These are phyloP conservation scores for Botrytis pseudocinerea DNA, from an alignment of 2,329 filamentous ascomycete species.

Conservation along the genomic window DNA sequence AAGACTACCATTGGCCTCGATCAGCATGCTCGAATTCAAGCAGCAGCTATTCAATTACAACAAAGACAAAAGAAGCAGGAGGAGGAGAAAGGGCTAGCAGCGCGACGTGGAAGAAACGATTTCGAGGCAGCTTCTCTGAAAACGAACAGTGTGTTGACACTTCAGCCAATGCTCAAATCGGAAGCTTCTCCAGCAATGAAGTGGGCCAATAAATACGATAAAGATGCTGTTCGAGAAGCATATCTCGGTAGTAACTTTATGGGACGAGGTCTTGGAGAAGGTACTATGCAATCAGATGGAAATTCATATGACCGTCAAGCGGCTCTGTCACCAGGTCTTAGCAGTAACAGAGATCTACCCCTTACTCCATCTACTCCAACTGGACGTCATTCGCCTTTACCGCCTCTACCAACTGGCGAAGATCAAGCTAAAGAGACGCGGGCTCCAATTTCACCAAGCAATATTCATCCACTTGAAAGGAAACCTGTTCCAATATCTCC, in stretches of 20 bases:
- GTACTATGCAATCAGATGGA: conserved; percentile 48
- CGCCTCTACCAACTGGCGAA: conserved; percentile 26
- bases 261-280: conserved; percentile 62
- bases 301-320: conserved; percentile 32
- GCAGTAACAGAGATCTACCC: conserved; percentile 35
- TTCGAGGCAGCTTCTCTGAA: conserved; percentile 62
- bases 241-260: conserved; percentile 75
- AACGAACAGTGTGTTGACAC: conserved; percentile 85
- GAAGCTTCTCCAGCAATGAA: conserved; percentile 94
- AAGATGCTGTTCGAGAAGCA: conserved; percentile 79
- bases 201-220: conserved; percentile 95
- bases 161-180: conserved; percentile 79
- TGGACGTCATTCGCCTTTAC: conserved; percentile 26
- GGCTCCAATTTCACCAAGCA: conserved; percentile 30
- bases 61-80: conserved; percentile 72
- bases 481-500: conserved; percentile 28
- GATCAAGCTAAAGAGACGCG: conserved; percentile 43
- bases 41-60: conserved; percentile 81
- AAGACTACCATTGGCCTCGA: conserved; percentile 86
- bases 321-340: conserved; percentile 26
- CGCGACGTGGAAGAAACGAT: conserved; percentile 57
- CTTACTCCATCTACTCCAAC: conserved; percentile 45
- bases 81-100: conserved; percentile 48
- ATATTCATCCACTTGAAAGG: conserved; percentile 27
- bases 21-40: conserved; percentile 90